These are phyloP conservation scores for Iberis pinnata DNA, from an alignment of 345 rosid genomes.

Conservation along the genomic window DNA sequence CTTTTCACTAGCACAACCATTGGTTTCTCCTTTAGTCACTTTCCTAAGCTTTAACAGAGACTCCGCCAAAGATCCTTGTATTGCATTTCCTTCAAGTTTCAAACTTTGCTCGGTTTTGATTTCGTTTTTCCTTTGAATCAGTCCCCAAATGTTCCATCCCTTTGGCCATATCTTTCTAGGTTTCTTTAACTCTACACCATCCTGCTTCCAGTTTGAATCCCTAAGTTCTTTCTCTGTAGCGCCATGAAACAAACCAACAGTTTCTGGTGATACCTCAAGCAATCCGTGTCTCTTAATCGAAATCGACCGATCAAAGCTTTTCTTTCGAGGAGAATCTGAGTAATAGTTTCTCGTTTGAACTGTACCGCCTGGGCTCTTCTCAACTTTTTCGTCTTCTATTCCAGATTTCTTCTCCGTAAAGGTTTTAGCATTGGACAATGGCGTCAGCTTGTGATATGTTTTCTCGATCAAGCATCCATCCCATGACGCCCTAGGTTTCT, in stretches of 20 bases:
- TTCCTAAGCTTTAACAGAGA: no score
- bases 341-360: slow-evolving; percentile 73
- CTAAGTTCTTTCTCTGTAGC: slow-evolving; percentile 54
- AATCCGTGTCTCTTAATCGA: no score
- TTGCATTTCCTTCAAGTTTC: no score
- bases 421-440: slow-evolving; percentile 42
- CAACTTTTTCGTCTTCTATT: slow-evolving; percentile 24
- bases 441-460: slow-evolving; percentile 38
- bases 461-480: slow-evolving; percentile 65
- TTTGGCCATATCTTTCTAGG: slow-evolving; percentile 30
- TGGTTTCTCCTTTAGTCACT: no score
- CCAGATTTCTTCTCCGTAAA: slow-evolving; percentile 1
- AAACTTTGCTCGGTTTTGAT: no score
- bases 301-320: slow-evolving; percentile 35
- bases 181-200: slow-evolving; percentile 20
- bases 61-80: no score
- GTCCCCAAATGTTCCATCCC: slow-evolving; percentile 64
- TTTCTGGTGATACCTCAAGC: slow-evolving; percentile 52
- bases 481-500: slow-evolving; percentile 79
- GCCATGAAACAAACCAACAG: slow-evolving; percentile 50
- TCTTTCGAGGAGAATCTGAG: slow-evolving; percentile 53
- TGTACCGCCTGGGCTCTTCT: slow-evolving; percentile 66
- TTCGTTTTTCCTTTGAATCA: slow-evolving; percentile 44
- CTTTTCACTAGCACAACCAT: no score
- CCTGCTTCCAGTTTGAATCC: slow-evolving; percentile 41